Conservation (phyloP, 441 rosid species). For the Dalechampia spathulata region DNA sequence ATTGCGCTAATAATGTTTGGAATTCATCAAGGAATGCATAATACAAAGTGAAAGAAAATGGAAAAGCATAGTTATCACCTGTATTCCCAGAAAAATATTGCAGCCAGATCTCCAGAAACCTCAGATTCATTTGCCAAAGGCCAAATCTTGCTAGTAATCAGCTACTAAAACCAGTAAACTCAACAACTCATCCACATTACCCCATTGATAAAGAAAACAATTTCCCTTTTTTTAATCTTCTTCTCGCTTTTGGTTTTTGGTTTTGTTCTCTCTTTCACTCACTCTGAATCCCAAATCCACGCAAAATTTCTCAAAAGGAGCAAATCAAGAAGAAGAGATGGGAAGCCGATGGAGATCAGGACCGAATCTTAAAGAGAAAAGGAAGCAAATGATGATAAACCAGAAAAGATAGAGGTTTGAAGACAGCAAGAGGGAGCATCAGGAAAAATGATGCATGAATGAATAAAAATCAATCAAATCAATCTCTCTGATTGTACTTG, state of each 20-base stretch:
- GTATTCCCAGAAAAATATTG: slow-evolving; percentile 29
- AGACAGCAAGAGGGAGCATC: slow-evolving; percentile 3
- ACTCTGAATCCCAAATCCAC: too few species aligned
- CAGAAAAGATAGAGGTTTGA: slow-evolving; percentile 2
- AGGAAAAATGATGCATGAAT: slow-evolving; percentile 13
- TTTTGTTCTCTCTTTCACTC: too few species aligned
- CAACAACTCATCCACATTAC: slow-evolving; percentile 27
- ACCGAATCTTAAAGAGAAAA: slow-evolving; percentile 14
- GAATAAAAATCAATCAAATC: slow-evolving; percentile 13
- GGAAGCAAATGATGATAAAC: slow-evolving; percentile 6
- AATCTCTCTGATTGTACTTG: slow-evolving; percentile 26
- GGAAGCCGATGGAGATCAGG: too few species aligned
- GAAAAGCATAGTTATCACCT: slow-evolving; percentile 36
- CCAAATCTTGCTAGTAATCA: slow-evolving; percentile 20
- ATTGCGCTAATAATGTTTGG: background rate
- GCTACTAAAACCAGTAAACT: slow-evolving; percentile 12
- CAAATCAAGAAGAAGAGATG: slow-evolving; percentile 8
- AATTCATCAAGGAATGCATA: background rate
- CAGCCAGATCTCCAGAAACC: slow-evolving; percentile 41
- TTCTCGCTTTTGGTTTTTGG: too few species aligned
- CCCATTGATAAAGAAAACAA: slow-evolving; percentile 17
- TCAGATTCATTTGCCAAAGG: slow-evolving; percentile 49
- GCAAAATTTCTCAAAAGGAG: too few species aligned
- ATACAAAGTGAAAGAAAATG: too few species aligned
- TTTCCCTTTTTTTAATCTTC: background rate